Evolutionary conservation across 805 yeast species (phyloP), one percentile per base, ranked within the genome.

Genomic region (Starmerella apis): DNA sequence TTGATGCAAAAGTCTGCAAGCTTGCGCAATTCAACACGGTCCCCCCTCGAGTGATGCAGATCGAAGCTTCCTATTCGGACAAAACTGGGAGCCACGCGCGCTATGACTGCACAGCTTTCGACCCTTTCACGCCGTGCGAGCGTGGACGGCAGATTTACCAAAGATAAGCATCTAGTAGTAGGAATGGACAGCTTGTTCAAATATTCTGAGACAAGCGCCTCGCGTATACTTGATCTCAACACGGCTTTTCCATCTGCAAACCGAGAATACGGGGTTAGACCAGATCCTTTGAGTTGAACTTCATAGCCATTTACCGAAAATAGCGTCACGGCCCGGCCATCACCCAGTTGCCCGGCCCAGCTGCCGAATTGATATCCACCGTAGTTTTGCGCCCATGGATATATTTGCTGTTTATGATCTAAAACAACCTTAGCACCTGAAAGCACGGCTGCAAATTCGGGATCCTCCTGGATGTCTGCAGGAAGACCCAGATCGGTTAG

Each of bases 191-290:
- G 75, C 2, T 85, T 82, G 62, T 83, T 65, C 47, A 92, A 68
- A 24, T 85, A 78, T 61, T 92, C 97, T 4, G 92, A 81, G 1
- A 84, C 82, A 44, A 90, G 72, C 52, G 84, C 88, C 63, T 90
- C 98, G 31, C 97, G 71, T 32, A 92, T 78, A 43, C 94, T 80
- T 2, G 96, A 86, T 53, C 96, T 68, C 28, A 90, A 60, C 5
- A 87, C 94, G 0, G 97, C 96, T 61, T 86, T 86, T 3, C 98
- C 98, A 67, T 90, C 98, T 0, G 96, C 97, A 71, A 88, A 90
- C 52, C 98, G 74, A 0, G 95, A 83, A 64, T 75, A 90, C 1
- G 97, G 96, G 0, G 97, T 90, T 56, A 76, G 70, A 0, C 98
- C 98, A 3, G 92, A 79, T 0, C 98, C 98, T 68, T 90, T 90